Evolutionary conservation across 352 stramenopile species (phyloP).

Genomic region (Phytophthora pistaciae): DNA sequence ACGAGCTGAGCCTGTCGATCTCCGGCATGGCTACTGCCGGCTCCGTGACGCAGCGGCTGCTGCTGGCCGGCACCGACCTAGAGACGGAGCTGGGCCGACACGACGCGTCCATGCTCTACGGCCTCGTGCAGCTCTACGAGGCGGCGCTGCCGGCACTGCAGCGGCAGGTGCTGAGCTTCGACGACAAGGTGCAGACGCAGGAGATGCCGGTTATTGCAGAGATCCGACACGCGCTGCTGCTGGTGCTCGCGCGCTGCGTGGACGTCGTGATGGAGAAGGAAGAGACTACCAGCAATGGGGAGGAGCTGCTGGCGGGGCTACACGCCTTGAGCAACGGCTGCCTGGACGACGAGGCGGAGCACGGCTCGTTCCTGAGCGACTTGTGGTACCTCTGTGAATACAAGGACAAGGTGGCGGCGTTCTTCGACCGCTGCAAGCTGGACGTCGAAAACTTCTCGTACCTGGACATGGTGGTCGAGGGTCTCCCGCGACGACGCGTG

Average conservation of each 20-base stretch:
- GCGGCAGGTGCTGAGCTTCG: slow-evolving; percentile 48
- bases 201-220: slow-evolving; percentile 55
- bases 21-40: slow-evolving; percentile 32
- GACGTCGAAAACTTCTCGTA: slow-evolving; percentile 76
- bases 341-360: slow-evolving; percentile 55
- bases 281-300: slow-evolving; percentile 29
- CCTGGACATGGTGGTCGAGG: slow-evolving; percentile 75
- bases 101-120: slow-evolving; percentile 51
- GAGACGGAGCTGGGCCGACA: slow-evolving; percentile 36
- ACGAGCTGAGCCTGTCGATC: slow-evolving; percentile 57
- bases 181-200: slow-evolving; percentile 42
- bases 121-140: slow-evolving; percentile 70
- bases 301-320: slow-evolving; percentile 65
- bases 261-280: slow-evolving; percentile 43
- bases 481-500: slow-evolving; percentile 58
- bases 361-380: slow-evolving; percentile 79
- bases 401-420: slow-evolving; percentile 65
- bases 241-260: slow-evolving; percentile 40
- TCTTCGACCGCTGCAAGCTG: slow-evolving; percentile 60
- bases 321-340: slow-evolving; percentile 71
- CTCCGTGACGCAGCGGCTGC: slow-evolving; percentile 31
- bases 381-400: slow-evolving; percentile 72
- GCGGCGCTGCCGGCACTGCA: slow-evolving; percentile 58
- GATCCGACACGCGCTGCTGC: slow-evolving; percentile 51
- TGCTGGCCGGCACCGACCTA: slow-evolving; percentile 44